phyloP scores from a whole-genome alignment of 176 grass and related monocot genomes.

The Aegilops speltoides region DNA sequence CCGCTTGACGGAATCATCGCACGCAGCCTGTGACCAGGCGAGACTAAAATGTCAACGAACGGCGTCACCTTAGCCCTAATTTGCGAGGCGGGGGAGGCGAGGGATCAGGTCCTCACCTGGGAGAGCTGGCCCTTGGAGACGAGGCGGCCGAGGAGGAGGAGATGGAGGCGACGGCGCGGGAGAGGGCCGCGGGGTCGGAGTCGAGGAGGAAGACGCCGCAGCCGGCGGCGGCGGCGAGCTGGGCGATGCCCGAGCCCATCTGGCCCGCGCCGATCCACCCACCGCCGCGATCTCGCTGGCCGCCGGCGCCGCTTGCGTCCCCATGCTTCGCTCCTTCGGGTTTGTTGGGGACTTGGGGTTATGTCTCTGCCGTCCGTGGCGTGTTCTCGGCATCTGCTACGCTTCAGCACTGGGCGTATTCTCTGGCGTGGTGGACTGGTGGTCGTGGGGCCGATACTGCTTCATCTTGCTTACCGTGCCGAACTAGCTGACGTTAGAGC shows the following conservation, averaged over 20 bases:
- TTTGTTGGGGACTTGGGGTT: not conserved
- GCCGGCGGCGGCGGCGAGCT: conserved; percentile 69
- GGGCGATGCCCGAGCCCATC: conserved; percentile 95
- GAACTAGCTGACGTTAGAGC: too few relatives aligned
- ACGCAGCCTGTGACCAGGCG: conserved; percentile 39
- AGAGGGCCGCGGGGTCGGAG: conserved; percentile 63
- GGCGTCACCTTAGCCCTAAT: not conserved
- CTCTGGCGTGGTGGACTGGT: not conserved
- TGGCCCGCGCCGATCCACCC: conserved; percentile 77
- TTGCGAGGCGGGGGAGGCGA: not conserved
- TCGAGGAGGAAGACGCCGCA: conserved; percentile 70
- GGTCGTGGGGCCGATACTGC: not conserved
- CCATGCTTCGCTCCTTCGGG: conserved; percentile 25
- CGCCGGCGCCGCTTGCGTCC: conserved; percentile 18
- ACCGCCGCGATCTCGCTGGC: conserved; percentile 39
- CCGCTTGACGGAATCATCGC: conserved; percentile 54
- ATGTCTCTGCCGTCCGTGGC: not conserved
- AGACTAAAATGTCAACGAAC: not conserved
- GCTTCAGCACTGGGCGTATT: not conserved
- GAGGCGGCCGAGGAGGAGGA: conserved; percentile 64
- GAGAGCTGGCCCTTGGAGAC: conserved; percentile 74
- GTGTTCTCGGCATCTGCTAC: not conserved
- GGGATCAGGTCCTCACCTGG: conserved; percentile 33
- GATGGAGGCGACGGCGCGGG: conserved; percentile 53
- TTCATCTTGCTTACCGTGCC: too few relatives aligned